Base-by-base conservation (phyloP, 2,329 filamentous ascomycete genomes). In the Gnomoniopsis sp. region DNA sequence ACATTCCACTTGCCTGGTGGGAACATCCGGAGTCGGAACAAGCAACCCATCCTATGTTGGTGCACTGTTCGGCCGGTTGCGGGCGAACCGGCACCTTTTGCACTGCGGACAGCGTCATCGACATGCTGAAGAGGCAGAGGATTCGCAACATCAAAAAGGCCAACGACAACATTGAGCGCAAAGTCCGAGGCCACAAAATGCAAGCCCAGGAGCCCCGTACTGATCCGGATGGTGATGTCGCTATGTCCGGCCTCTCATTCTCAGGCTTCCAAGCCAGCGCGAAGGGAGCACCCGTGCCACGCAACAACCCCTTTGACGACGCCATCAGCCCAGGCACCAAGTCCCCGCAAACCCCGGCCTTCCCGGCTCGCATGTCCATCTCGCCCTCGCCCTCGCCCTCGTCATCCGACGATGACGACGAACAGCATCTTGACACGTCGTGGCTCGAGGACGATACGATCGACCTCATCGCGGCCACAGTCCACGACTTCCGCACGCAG, bases 71-170 rank as follows among this genome's bases (percentile, higher is more conserved):
- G 55, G 95, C 95, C 3, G 95, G 95, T 0, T 99, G 95, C 74
- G 95, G 95, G 0, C 88, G 95, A 15, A 99, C 95, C 0, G 95
- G 95, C 3, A 93, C 95, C 0, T 99, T 98, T 70, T 98, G 95
- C 72, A 96, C 95, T 0, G 92, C 98, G 17, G 95, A 98, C 71
- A 93, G 89, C 43, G 95, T 98, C 10, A 88, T 98, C 58, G 93
- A 97, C 73, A 96, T 97, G 90, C 77, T 99, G 61, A 96, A 96
- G 76, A 86, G 90, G n/a, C 92, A 96, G 72, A 83, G 78, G 34
- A 72, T 77, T 53, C 65, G 63, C 46, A 57, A 64, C n/a, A 51
- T 64, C 23, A 59, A 60, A 36, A 54, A 54, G 26, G 60, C 65
- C 1, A 59, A 62, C 43, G 71, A 71, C 10, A 73, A 72, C 41